Conservation (phyloP, 2,329 filamentous ascomycete species). For the Nothopassalora personata region DNA sequence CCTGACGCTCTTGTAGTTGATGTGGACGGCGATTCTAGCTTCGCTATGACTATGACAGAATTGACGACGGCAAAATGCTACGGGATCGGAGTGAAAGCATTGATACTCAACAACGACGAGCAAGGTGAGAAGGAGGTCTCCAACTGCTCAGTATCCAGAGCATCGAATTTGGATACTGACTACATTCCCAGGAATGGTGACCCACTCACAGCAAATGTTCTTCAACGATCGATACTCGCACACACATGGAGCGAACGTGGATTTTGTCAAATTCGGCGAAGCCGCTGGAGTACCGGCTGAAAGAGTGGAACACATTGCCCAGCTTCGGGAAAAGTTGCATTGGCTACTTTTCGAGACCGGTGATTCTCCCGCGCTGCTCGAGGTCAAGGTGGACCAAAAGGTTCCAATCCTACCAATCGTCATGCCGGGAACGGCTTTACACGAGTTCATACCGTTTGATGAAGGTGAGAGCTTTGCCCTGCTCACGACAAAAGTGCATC, state of each 20-base stretch:
- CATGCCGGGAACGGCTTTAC: constrained; percentile 75
- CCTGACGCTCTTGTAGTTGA: constrained; percentile 84
- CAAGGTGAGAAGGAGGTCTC: constrained; percentile 48
- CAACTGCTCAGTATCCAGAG: too few species aligned
- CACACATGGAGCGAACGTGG: constrained; percentile 91
- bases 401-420: constrained; percentile 96
- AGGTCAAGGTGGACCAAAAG: constrained; percentile 84
- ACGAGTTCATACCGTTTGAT: constrained; percentile 91
- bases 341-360: constrained; percentile 68
- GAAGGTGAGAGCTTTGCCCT: constrained; percentile 37
- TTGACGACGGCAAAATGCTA: constrained; percentile 93
- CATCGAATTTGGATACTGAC: too few species aligned
- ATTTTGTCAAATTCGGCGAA: constrained; percentile 88
- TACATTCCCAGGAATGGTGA: constrained; percentile 66
- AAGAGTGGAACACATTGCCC: constrained; percentile 63
- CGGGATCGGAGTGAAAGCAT: constrained; percentile 82
- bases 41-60: constrained; percentile 97
- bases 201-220: constrained; percentile 96
- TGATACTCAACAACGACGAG: constrained; percentile 93
- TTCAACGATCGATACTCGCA: constrained; percentile 91
- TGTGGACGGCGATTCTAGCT: constrained; percentile 97
- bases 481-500: too few species aligned
- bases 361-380: constrained; percentile 82
- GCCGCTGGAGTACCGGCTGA: constrained; percentile 81
- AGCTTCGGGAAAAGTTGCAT: constrained; percentile 73